These are phyloP conservation scores for Funneliformis mosseae DNA, from an alignment of 192 early-diverging fungal species.

Conservation along the genomic window DNA sequence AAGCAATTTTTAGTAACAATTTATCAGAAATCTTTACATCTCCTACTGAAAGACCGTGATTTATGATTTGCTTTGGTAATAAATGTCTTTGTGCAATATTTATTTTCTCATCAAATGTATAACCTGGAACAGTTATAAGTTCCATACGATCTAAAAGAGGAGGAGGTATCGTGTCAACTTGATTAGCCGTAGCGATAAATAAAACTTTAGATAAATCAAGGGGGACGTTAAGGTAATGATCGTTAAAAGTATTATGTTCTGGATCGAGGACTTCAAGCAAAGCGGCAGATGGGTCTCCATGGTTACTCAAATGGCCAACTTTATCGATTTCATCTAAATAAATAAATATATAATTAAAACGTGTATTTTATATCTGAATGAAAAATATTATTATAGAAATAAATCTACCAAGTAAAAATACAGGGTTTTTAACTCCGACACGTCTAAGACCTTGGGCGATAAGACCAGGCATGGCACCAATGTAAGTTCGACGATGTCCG, in stretches of 20 bases:
- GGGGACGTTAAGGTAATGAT: constrained; percentile 79
- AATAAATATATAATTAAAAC: not conserved
- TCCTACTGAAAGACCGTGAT: constrained; percentile 59
- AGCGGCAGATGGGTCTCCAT: constrained; percentile 82
- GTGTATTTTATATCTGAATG: not conserved
- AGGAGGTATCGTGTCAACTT: constrained; percentile 71
- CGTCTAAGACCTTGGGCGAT: constrained; percentile 74
- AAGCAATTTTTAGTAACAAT: constrained; percentile 61
- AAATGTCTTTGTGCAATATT: constrained; percentile 74
- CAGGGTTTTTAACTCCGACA: constrained; percentile 76
- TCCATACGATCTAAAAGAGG: constrained; percentile 88
- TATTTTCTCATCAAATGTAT: constrained; percentile 84
- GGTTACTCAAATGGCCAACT: constrained; percentile 59
- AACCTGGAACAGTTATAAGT: constrained; percentile 73
- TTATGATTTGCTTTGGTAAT: constrained; percentile 70
- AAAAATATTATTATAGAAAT: not conserved
- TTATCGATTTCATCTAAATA: constrained; percentile 82
- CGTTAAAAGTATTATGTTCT: constrained; percentile 77
- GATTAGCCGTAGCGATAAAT: constrained; percentile 87
- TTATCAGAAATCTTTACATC: constrained; percentile 59
- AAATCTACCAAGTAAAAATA: constrained; percentile 68
- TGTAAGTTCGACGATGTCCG: constrained; percentile 86
- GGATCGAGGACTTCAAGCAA: constrained; percentile 85
- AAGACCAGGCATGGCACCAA: constrained; percentile 81
- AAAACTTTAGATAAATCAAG: constrained; percentile 67